Evolutionary conservation across 495 filamentous ascomycete species (phyloP), one percentile per base, ranked within the genome.

Genomic region (Neurospora sublineolata): DNA sequence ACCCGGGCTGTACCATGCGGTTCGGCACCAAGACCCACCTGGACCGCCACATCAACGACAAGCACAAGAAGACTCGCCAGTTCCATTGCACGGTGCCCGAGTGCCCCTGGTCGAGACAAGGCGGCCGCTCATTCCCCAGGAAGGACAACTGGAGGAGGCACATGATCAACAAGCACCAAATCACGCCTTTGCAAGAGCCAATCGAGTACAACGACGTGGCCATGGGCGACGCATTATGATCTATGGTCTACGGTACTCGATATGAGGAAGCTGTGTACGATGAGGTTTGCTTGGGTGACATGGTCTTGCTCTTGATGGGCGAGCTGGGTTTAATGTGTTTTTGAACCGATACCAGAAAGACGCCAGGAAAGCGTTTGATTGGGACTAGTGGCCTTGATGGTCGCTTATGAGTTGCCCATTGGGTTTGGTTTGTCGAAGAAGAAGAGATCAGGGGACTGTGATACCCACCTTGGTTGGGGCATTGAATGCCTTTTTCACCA

Each of bases 1-100:
- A 81, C 27, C 74, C 76, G 0, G 80, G 77, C 11, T 86, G 84
- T 70, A 76, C 76, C 37, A 83, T 81, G 74, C 79, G 77, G 67
- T 86, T 86, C 69, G 84, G 84, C 68, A 86, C 84, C n/a, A 84
- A 84, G 71, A 86, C 84, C 41, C 84, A 86, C 70, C 78, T 86
- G 27, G 82, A 84, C 67, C 83, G 84, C 8, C 84, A 86, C 75
- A 81, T 85, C 77, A 86, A 86, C 74, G 84, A 86, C 72, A 81
- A 82, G 74, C 84, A 86, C 75, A 70, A 74, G 60, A 86, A 84
- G 77, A 80, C 82, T n/a, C 82, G 83, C 70, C 81, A 82, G 58
- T 85, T 83, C 39, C 81, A 83, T 72, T 86, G 84, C 76, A 83
- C 78, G 10, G 76, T 80, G 14, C 75, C 77, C 5, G 80, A 81